A percentile compares a stretch with the other conserved stretches of the same genome.
These are phyloP conservation scores for Penicillium ucsense DNA, from an alignment of 495 filamentous ascomycete species.

Conservation along the genomic window DNA sequence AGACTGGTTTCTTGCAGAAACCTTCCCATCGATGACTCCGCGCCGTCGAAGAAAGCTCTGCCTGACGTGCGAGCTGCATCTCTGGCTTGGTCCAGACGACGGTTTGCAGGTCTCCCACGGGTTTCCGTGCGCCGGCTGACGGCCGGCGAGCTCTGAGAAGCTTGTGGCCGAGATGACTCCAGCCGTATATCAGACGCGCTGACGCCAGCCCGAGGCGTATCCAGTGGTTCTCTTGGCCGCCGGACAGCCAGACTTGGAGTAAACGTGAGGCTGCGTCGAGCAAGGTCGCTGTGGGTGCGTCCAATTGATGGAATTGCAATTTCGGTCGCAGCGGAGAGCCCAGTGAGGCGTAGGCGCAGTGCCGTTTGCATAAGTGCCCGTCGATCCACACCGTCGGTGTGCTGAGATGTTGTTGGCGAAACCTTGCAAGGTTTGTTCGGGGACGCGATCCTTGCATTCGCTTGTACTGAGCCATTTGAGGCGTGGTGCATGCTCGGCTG, in stretches of 20 bases:
- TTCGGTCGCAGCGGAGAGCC: background rate
- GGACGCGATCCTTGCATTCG: too few species aligned
- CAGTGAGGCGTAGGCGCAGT: constrained; percentile 1
- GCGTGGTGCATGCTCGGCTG: background rate
- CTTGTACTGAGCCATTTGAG: too few species aligned
- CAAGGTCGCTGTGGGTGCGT: too few species aligned
- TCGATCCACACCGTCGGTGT: background rate
- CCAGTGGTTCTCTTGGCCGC: background rate
- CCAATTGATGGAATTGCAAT: background rate
- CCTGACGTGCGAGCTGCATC: too few species aligned
- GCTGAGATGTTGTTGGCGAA: background rate
- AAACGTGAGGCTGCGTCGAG: background rate
- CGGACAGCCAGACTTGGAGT: background rate
- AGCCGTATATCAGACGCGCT: background rate
- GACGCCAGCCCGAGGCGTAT: background rate
- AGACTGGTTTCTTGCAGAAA: background rate
- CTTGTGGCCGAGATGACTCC: background rate
- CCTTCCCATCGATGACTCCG: too few species aligned
- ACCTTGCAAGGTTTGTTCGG: too few species aligned
- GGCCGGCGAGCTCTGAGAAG: background rate
- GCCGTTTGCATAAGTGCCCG: background rate
- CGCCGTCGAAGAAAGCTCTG: too few species aligned
- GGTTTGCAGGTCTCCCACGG: too few species aligned
- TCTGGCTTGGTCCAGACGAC: too few species aligned
- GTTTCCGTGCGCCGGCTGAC: background rate